Percentiles rank a stretch among this genome's conserved stretches.
Evolutionary conservation across 2,329 filamentous ascomycete genomes (phyloP).

Genomic region (Spiromastix sp.): DNA sequence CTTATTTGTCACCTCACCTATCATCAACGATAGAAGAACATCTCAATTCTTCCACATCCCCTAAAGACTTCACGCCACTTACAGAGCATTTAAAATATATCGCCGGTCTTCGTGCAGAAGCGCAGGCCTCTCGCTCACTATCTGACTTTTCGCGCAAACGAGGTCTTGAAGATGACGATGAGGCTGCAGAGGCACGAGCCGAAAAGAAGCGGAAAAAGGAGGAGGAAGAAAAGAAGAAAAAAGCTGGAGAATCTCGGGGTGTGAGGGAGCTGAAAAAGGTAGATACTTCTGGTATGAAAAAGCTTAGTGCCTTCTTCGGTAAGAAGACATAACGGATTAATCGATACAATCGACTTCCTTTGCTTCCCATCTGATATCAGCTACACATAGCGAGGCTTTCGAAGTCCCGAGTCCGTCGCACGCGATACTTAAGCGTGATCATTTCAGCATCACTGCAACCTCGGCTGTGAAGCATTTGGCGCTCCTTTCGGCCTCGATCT

Average conservation of each 20-base stretch:
- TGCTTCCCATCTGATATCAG: no score
- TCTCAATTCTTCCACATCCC: slow-evolving; percentile 21
- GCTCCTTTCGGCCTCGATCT: no score
- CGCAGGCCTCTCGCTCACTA: slow-evolving; percentile 53
- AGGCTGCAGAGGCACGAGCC: slow-evolving; percentile 40
- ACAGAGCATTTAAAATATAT: slow-evolving; percentile 59
- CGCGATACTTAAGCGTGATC: no score
- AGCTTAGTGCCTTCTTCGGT: slow-evolving; percentile 88
- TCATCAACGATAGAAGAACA: slow-evolving; percentile 27
- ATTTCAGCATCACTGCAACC: no score
- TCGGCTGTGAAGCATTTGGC: no score
- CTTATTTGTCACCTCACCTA: slow-evolving; percentile 35
- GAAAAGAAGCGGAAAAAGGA: slow-evolving; percentile 81
- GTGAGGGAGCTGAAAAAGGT: slow-evolving; percentile 80
- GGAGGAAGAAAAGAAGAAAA: slow-evolving; percentile 79
- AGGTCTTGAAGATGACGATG: slow-evolving; percentile 31
- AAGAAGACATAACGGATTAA: slow-evolving; percentile 39
- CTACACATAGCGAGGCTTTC: no score
- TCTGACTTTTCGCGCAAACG: slow-evolving; percentile 33
- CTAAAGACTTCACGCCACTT: slow-evolving; percentile 59
- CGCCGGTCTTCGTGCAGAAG: slow-evolving; percentile 58
- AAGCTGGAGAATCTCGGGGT: slow-evolving; percentile 61
- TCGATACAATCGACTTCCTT: no score
- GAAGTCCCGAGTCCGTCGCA: no score
- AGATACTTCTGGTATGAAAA: slow-evolving; percentile 88